Conservation (phyloP, 108 stramenopile genomes). For the Cyclotella choctawhatcheeana region DNA sequence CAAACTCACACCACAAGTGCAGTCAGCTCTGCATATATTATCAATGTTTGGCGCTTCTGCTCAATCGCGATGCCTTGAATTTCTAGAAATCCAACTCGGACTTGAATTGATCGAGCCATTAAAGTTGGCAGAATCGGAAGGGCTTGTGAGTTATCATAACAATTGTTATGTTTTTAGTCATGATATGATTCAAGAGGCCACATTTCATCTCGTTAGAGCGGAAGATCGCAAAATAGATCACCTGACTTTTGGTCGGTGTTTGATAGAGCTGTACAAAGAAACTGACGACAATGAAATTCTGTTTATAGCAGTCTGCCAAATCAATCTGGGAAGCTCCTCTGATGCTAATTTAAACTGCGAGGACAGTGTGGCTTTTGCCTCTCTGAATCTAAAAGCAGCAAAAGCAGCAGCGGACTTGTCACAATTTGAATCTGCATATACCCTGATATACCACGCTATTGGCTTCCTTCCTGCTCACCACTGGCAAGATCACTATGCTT, state of each 20-base stretch:
- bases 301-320: conserved; percentile 21
- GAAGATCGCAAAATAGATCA: conserved; percentile 13
- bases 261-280: background rate
- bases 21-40: conserved; percentile 8
- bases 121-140: conserved; percentile 16
- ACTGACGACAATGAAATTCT: conserved; percentile 12
- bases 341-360: conserved; percentile 5
- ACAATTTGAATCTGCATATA: conserved; percentile 13
- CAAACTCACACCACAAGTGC: conserved; percentile 10
- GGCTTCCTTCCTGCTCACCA: conserved; percentile 16
- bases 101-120: background rate
- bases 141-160: conserved; percentile 15
- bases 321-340: conserved; percentile 13
- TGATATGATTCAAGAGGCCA: conserved; percentile 33
- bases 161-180: conserved; percentile 22
- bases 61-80: background rate
- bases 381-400: conserved; percentile 25
- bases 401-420: conserved; percentile 28
- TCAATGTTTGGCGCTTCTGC: conserved; percentile 28
- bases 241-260: conserved; percentile 12
- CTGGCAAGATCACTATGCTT: conserved; percentile 34
- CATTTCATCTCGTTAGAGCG: conserved; percentile 19
- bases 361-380: conserved; percentile 5
- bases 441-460: conserved; percentile 25
- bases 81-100: conserved; percentile 10